Conservation (phyloP, 331 rosid genomes). For the Quercus phellos region DNA sequence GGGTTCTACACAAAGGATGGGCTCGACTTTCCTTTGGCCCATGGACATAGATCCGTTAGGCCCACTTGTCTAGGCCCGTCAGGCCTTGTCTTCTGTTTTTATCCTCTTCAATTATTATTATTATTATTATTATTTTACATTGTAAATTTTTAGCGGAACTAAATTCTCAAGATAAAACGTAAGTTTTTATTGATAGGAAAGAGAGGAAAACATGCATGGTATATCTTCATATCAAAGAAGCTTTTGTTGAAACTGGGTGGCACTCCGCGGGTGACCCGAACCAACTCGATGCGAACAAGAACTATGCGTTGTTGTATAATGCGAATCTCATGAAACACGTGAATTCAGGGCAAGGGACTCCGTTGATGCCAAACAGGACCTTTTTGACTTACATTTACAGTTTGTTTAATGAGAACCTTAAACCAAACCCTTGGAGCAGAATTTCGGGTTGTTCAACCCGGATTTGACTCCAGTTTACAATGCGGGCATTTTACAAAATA, state of each 20-base stretch:
- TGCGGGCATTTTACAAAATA: slow-evolving; percentile 38
- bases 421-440: slow-evolving; percentile 58
- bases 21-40: too few relatives aligned
- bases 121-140: too few relatives aligned
- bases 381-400: slow-evolving; percentile 61
- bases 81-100: too few relatives aligned
- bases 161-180: too few relatives aligned
- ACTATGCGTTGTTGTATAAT: slow-evolving; percentile 56
- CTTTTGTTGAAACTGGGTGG: slow-evolving; percentile 64
- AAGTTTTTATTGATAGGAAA: too few relatives aligned
- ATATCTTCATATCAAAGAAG: too few relatives aligned
- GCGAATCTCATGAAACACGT: slow-evolving; percentile 64
- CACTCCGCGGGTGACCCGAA: slow-evolving; percentile 62
- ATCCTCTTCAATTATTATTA: too few relatives aligned
- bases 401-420: slow-evolving; percentile 67
- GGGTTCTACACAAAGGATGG: too few relatives aligned
- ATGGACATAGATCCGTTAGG: too few relatives aligned
- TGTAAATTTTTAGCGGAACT: too few relatives aligned
- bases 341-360: slow-evolving; percentile 66
- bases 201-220: too few relatives aligned
- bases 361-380: slow-evolving; percentile 66
- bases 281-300: slow-evolving; percentile 47
- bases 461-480: slow-evolving; percentile 62
- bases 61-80: too few relatives aligned
- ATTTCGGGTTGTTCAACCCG: slow-evolving; percentile 65